Evolutionary conservation across 805 yeast species (phyloP).

Genomic region (Metschnikowia corniflorae): DNA sequence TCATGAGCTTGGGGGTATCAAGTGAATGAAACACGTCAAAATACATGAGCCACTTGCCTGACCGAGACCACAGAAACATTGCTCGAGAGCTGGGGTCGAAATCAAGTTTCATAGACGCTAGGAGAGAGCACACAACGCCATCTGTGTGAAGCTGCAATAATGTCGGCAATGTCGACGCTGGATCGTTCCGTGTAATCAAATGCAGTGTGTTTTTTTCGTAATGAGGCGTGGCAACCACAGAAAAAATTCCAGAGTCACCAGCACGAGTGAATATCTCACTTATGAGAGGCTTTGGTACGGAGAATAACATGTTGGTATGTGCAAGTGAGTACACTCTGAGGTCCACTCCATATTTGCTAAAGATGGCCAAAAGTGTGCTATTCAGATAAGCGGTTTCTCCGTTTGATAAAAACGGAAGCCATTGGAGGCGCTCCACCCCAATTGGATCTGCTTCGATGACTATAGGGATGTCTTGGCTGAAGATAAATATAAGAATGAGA

Average conservation of each 20-base stretch:
- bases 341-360: slow-evolving; percentile 24
- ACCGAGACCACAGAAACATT: slow-evolving; percentile 27
- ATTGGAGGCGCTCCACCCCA: slow-evolving; percentile 30
- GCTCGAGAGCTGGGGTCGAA: slow-evolving; percentile 16
- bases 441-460: slow-evolving; percentile 28
- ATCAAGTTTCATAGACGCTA: slow-evolving; percentile 20
- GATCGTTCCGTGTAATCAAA: slow-evolving; percentile 2
- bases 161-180: slow-evolving; percentile 8
- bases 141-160: slow-evolving; percentile 29
- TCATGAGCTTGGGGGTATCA: slow-evolving; percentile 27
- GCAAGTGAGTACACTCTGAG: slow-evolving; percentile 36
- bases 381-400: slow-evolving; percentile 28
- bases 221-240: slow-evolving; percentile 27
- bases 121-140: slow-evolving; percentile 29
- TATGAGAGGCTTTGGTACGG: slow-evolving; percentile 31
- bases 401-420: slow-evolving; percentile 29
- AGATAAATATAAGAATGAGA: slow-evolving; percentile 24
- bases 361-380: slow-evolving; percentile 32
- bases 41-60: slow-evolving; percentile 34
- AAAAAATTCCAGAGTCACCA: slow-evolving; percentile 26
- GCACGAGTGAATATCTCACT: slow-evolving; percentile 20
- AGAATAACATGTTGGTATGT: slow-evolving; percentile 30
- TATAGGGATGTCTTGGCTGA: slow-evolving; percentile 25
- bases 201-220: slow-evolving; percentile 11
- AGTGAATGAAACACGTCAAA: slow-evolving; percentile 23